Evolutionary conservation across 129 eudicot genomes (phyloP).

Genomic region (Gnaphalium uliginosum): DNA sequence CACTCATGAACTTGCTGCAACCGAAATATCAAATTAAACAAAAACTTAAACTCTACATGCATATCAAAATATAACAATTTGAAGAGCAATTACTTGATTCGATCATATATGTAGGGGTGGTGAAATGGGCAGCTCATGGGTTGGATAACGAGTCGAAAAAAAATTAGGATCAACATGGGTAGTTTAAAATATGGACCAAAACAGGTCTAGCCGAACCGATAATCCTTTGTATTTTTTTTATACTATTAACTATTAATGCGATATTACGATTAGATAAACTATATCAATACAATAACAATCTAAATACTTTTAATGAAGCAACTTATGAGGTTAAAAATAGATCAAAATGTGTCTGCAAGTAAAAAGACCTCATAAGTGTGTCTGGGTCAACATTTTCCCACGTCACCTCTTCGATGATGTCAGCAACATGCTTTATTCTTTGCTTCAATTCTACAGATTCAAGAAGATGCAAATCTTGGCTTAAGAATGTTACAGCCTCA

Average conservation of each 20-base stretch:
- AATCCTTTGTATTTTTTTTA: background rate
- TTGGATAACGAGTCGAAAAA: background rate
- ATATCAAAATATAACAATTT: background rate
- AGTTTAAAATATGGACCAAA: background rate
- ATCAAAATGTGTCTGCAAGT: background rate
- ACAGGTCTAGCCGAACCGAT: background rate
- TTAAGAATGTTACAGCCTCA: slow-evolving; percentile 60
- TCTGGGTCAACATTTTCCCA: slow-evolving; percentile 89
- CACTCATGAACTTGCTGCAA: slow-evolving; percentile 90
- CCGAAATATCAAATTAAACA: background rate
- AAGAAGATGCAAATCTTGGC: slow-evolving; percentile 87
- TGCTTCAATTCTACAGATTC: slow-evolving; percentile 89
- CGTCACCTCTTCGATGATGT: slow-evolving; percentile 66
- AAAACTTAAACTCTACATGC: slow-evolving; percentile 8
- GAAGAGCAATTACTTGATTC: background rate
- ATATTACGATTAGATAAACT: background rate
- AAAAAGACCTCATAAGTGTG: slow-evolving; percentile 70
- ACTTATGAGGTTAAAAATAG: background rate
- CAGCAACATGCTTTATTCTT: slow-evolving; percentile 77
- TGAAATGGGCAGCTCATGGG: background rate
- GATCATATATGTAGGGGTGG: background rate
- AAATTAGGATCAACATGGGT: background rate
- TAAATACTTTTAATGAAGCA: background rate
- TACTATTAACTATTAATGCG: background rate
- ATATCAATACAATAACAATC: background rate